phyloP scores from a whole-genome alignment of 164 flowering plant species.

The Santalum album region DNA sequence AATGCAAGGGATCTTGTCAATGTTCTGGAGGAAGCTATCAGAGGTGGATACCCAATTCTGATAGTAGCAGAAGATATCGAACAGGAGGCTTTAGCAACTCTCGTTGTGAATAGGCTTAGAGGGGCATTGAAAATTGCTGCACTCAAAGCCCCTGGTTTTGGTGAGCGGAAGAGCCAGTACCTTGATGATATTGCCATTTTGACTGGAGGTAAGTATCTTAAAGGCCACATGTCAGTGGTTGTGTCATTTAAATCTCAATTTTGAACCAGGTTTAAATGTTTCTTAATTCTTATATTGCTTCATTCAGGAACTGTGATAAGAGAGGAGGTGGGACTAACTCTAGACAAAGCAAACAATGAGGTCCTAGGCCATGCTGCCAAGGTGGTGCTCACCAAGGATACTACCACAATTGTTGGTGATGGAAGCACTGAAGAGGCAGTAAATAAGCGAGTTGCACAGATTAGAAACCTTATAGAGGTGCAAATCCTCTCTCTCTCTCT shows the following conservation, averaged over 20 bases:
- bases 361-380: constrained; percentile 82
- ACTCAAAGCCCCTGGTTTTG: constrained; percentile 98
- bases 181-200: constrained; percentile 94
- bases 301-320: constrained; percentile 77
- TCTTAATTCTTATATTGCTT: neutral
- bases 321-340: constrained; percentile 82
- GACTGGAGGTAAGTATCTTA: constrained; percentile 57
- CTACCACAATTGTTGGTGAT: constrained; percentile 78
- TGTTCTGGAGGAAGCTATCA: constrained; percentile 84
- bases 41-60: constrained; percentile 71
- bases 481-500: constrained; percentile 23
- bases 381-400: constrained; percentile 70
- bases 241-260: no score
- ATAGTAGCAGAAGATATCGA: constrained; percentile 96
- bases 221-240: no score
- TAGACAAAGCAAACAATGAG: constrained; percentile 82
- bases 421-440: constrained; percentile 70
- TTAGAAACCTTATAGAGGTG: constrained; percentile 61
- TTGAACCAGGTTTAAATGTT: no score
- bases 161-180: constrained; percentile 93
- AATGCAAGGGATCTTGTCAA: constrained; percentile 87
- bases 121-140: constrained; percentile 94
- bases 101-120: constrained; percentile 92
- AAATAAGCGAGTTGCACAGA: constrained; percentile 54
- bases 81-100: constrained; percentile 97